Evolutionary conservation across 441 rosid species (phyloP).

Genomic region (Breynia disticha): DNA sequence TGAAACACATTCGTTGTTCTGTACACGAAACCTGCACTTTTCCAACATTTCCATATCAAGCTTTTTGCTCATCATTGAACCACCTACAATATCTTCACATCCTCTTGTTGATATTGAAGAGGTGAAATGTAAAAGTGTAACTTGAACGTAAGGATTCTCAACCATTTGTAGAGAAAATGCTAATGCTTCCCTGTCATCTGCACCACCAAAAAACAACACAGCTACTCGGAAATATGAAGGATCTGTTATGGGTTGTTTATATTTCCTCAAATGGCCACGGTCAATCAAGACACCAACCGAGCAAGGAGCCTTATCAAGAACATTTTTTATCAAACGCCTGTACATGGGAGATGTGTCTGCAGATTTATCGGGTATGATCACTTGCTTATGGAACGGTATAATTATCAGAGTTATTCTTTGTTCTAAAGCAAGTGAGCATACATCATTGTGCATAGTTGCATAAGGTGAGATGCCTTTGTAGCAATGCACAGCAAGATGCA

Average conservation of each 20-base stretch:
- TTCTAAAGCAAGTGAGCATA: constrained; percentile 23
- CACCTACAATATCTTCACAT: constrained; percentile 11
- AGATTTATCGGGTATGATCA: constrained; percentile 37
- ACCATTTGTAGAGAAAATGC: constrained; percentile 23
- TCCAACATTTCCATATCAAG: constrained; percentile 1
- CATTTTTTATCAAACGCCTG: constrained; percentile 45
- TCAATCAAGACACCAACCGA: constrained; percentile 75
- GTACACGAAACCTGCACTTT: constrained; percentile 4
- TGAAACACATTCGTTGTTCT: constrained; percentile 2
- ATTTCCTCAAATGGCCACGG: constrained; percentile 31
- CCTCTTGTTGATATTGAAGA: constrained; percentile 13
- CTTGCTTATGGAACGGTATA: constrained; percentile 21
- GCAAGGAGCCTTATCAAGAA: constrained; percentile 58
- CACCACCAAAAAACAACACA: constrained; percentile 28
- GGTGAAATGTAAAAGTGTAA: constrained; percentile 1
- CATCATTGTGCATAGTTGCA: constrained; percentile 24
- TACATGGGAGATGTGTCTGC: constrained; percentile 41
- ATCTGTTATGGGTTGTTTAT: background rate
- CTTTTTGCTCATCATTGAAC: constrained; percentile 12
- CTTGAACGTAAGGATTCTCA: constrained; percentile 1
- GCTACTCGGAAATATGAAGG: constrained; percentile 5
- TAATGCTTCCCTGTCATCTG: constrained; percentile 35
- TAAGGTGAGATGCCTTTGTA: constrained; percentile 22
- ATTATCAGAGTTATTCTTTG: constrained; percentile 20
- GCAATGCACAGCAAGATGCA: constrained; percentile 14